Conservation (phyloP, 1,139 yeast genomes). For the Protomyces inouyei region DNA sequence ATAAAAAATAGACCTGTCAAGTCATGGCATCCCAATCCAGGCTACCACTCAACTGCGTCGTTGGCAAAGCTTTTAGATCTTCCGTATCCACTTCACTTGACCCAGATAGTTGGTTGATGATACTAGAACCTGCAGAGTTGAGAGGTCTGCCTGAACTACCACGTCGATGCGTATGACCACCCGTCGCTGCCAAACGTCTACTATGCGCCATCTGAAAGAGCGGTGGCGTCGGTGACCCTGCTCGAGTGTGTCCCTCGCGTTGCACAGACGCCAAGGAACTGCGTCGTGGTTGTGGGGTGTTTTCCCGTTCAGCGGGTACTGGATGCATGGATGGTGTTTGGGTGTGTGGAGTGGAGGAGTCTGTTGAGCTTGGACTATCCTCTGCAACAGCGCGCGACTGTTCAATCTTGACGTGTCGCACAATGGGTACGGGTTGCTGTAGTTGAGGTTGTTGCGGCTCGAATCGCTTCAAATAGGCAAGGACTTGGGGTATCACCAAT, state of each 20-base stretch:
- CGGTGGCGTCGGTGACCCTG: not conserved
- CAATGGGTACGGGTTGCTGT: not conserved
- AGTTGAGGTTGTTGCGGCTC: not conserved
- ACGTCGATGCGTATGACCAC: not conserved
- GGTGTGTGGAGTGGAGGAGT: not conserved
- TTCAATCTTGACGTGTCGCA: not conserved
- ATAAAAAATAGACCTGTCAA: too few relatives aligned
- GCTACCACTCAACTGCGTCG: not conserved
- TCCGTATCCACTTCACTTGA: not conserved
- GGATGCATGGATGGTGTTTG: too few relatives aligned
- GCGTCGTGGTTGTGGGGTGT: not conserved
- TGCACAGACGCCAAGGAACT: not conserved
- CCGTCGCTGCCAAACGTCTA: not conserved
- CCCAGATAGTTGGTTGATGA: not conserved
- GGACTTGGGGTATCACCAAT: conserved; percentile 52
- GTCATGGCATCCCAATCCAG: not conserved
- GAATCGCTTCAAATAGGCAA: conserved; percentile 15
- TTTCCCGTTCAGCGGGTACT: too few relatives aligned
- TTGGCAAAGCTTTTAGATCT: not conserved
- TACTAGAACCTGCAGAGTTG: not conserved
- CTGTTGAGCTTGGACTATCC: not conserved
- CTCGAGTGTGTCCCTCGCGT: not conserved
- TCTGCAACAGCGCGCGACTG: not conserved
- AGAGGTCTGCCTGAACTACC: not conserved
- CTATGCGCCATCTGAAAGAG: not conserved